Evolutionary conservation across 164 flowering plant genomes (phyloP), one percentile per base, ranked within the genome.

Genomic region (Magnolia changhungtana): DNA sequence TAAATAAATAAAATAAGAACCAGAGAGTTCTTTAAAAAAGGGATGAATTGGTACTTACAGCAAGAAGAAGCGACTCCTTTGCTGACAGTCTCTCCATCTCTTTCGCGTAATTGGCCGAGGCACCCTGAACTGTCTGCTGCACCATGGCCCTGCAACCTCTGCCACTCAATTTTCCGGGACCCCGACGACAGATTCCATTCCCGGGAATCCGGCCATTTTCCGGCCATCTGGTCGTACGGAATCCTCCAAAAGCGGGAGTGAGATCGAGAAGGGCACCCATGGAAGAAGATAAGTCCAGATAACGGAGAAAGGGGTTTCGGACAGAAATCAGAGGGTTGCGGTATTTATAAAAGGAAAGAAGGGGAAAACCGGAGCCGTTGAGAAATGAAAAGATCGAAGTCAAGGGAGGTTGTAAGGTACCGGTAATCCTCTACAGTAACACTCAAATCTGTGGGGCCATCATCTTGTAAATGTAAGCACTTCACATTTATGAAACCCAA

Each of bases 71-170:
- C 5, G 98, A 89, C 76, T 95, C 96, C 75, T 95, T 95, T 51
- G 98, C 98, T 45, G 97, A 87, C 69, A 93, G 92, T 72, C 95
- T 82, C 83, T 95, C 97, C 98, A 95, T 95, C 61, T 91, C 95
- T 82, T 89, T 90, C 9, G 95, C 97, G 29, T 93, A 91, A 71
- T 83, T 78, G 7, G 93, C 93, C 6, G 97, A 88, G 73, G 97
- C 89, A 58, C 97, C 97, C 29, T 80, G 90, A 0, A 81, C 82
- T 9, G 88, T 78, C 81, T 90, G 85, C 80, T 89, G 89, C 21
- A 89, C 92, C 92, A 89, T 87, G 29, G 91, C 90, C 79, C 78
- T 78, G 81, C 85, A 85, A 66, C 72, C 76, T 72, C 74, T 73
- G 21, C 49, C 51, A 18, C 19, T 31, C 59, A 67, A 20, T 73